Evolutionary conservation across 1,284 basidiomycete genomes (phyloP).

Genomic region (Anthracocystis setariae): DNA sequence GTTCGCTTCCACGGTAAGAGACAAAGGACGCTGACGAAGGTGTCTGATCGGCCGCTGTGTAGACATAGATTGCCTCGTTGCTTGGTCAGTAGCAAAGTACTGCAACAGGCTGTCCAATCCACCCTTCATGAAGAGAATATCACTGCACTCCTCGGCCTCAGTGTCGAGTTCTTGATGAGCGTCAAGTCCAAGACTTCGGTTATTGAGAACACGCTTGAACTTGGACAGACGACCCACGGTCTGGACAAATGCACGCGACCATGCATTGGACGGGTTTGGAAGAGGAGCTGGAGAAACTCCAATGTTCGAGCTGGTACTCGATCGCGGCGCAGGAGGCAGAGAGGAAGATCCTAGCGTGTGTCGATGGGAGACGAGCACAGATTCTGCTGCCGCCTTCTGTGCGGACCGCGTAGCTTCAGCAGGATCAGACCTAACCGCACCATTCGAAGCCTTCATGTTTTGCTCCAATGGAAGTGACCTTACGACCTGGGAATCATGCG

Average conservation of each 20-base stretch:
- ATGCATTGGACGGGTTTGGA: conserved; percentile 69
- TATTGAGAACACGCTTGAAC: conserved; percentile 77
- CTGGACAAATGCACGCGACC: conserved; percentile 81
- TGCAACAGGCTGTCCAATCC: conserved; percentile 54
- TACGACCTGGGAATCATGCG: conserved; percentile 15
- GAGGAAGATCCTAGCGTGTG: conserved; percentile 23
- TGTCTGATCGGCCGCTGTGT: conserved; percentile 4
- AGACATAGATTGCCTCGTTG: conserved; percentile 16
- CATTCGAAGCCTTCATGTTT: conserved; percentile 7
- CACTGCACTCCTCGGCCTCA: conserved; percentile 68
- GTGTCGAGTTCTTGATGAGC: conserved; percentile 37
- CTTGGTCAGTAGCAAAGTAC: conserved; percentile 46
- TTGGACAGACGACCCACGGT: conserved; percentile 81
- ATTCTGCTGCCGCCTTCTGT: conserved; percentile 41
- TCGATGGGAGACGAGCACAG: conserved; percentile 37
- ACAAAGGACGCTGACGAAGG: conserved; percentile 27
- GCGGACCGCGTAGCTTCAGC: conserved; percentile 24
- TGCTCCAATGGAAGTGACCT: conserved; percentile 11
- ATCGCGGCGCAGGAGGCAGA: not conserved
- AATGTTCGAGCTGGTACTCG: not conserved
- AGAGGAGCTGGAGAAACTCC: conserved; percentile 34
- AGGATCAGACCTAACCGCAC: conserved; percentile 5
- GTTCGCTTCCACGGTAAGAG: conserved; percentile 28
- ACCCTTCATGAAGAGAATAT: conserved; percentile 55
- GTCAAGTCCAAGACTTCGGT: conserved; percentile 28